A percentile compares a stretch with the other conserved stretches of the same genome.
Conservation (phyloP, 1,284 basidiomycete genomes). For the Macrocystidia cucumis region DNA sequence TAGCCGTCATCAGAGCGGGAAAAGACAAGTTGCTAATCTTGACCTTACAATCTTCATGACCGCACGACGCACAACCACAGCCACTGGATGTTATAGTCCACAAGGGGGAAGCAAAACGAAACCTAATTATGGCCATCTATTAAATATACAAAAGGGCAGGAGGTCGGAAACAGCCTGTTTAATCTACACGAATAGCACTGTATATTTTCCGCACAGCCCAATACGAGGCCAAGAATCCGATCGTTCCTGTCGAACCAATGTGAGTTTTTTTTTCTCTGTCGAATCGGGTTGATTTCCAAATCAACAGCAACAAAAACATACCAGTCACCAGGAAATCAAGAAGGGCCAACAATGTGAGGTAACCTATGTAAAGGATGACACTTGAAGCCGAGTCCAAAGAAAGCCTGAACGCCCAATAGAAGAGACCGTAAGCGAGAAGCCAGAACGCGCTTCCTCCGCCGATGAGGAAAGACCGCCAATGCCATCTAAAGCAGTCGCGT, state of each 20-base stretch:
- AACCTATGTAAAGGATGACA: constrained; percentile 86
- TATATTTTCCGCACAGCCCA: constrained; percentile 83
- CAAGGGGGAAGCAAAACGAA: no score
- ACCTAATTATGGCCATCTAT: no score
- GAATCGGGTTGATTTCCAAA: no score
- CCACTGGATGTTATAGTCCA: not conserved
- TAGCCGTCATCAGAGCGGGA: constrained; percentile 70
- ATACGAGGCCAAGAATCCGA: constrained; percentile 84
- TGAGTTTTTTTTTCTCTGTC: not conserved
- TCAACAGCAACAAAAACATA: constrained; percentile 19
- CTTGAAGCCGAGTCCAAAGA: constrained; percentile 82
- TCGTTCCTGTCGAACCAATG: constrained; percentile 46
- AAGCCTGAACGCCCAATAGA: constrained; percentile 86
- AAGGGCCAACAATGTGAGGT: constrained; percentile 77
- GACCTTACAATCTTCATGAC: no score
- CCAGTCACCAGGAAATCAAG: constrained; percentile 89
- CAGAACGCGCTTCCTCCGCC: constrained; percentile 94
- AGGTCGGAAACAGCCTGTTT: no score
- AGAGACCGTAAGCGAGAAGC: constrained; percentile 79
- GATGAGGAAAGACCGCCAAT: constrained; percentile 93
- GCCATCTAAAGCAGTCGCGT: constrained; percentile 59
- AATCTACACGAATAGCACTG: constrained; percentile 67
- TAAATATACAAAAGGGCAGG: no score
- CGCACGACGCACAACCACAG: not conserved
- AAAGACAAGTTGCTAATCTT: constrained; percentile 71